phyloP scores from a whole-genome alignment of 345 rosid species.

The Noccaea bulbosa region DNA sequence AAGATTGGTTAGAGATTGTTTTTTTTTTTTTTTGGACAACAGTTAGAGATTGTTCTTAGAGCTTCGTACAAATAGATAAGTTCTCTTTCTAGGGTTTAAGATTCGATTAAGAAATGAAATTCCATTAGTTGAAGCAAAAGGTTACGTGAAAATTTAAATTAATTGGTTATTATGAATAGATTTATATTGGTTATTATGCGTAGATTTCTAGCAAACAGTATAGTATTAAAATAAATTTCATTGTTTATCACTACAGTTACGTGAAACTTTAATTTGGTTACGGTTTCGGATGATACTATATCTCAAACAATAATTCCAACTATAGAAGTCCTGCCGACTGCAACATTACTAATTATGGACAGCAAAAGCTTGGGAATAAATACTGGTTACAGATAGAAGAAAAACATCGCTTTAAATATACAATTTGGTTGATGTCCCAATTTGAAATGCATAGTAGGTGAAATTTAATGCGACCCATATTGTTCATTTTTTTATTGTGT shows the following conservation, averaged over 20 bases:
- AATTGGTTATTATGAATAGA: too few relatives aligned
- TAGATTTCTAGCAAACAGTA: too few relatives aligned
- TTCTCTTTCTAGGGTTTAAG: neutral
- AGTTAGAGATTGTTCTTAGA: too few relatives aligned
- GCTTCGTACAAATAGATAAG: neutral
- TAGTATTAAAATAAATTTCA: too few relatives aligned
- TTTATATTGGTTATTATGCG: too few relatives aligned
- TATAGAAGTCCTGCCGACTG: neutral
- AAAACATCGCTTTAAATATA: slow-evolving; percentile 1
- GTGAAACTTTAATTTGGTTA: neutral
- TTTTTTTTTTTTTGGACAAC: too few relatives aligned
- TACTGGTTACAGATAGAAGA: neutral
- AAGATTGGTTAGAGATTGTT: too few relatives aligned
- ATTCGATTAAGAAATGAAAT: neutral
- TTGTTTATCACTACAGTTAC: too few relatives aligned
- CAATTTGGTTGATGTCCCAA: neutral
- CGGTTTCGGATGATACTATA: neutral
- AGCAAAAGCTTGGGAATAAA: neutral
- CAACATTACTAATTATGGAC: neutral
- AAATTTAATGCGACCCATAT: neutral
- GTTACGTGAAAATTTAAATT: neutral
- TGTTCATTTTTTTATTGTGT: too few relatives aligned
- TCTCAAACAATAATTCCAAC: neutral
- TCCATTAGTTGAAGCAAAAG: neutral
- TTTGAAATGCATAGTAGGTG: neutral